Base-by-base conservation (phyloP, 768 basidiomycete species). In the Floccularia luteovirens region DNA sequence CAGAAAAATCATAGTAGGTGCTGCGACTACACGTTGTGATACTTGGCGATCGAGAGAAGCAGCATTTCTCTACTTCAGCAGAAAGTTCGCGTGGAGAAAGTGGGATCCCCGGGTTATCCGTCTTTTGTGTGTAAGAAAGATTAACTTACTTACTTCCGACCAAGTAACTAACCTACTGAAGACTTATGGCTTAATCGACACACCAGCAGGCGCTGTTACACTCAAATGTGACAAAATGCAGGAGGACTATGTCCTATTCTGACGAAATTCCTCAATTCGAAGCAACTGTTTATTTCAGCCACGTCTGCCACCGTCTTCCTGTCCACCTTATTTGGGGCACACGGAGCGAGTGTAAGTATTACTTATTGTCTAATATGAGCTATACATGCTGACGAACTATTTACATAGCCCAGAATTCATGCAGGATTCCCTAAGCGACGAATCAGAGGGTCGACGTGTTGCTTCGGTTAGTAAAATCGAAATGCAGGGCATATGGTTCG, bases 281-380 rank as follows among this genome's bases (percentile, higher is more conserved):
- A 43, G 61, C 63, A 2, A 56, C 62, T 0, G 30, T 49, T 2
- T 53, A 64, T 17, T 43, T 73, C 1, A 50, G 47, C 3, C 52
- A 58, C 24, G 46, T 74, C 7, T 63, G 61, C 32, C 48, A 48
- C 36, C 42, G 47, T 1, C 31, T 70, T 5, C 67, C 72, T 14
- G 46, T 72, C 6, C 74, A 76, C 46, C 35, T 72, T 20, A 62
- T 76, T n/a, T 75, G 70, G 67, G 70, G 69, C 21, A 56, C 51
- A 4, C 50, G 54, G n/a, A 60, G 62, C 24, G 67, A 72, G 27
- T 46, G 70, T n/a, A 54, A 72, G 72, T 74, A 48, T 41, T 63
- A 56, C 36, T 33, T 30, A 10, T 17, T 37, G n/a, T n/a, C 17
- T 4, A 20, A 16, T 25, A 8, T 16, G 35, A 10, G 19, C 39